Base-by-base conservation (phyloP, 495 filamentous ascomycete species). In the Penicillium riverlandense region DNA sequence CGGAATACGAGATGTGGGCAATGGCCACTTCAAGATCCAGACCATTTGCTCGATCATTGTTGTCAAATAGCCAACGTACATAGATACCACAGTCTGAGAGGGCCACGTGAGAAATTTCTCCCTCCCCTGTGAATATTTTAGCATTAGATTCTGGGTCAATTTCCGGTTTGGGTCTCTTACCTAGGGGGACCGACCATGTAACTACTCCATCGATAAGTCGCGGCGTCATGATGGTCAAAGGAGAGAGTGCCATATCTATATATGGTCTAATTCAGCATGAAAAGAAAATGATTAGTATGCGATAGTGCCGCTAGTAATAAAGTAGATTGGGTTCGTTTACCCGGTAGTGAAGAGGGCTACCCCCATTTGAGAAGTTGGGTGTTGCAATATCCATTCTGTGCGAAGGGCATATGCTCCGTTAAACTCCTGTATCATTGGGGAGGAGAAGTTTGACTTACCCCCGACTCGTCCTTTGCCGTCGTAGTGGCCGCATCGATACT, bases 1-100 rank as follows among this genome's bases (percentile, higher is more conserved):
- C 74, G 1, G 42, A 41, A 40, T 62, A 75, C 2, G 46, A 37
- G 39, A 79, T 55, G 35, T 77, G 67, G 10, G 61, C 75, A 33
- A 74, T 72, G 1, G 71, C 68, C 11, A 77, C 69, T 29, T 67
- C 57, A 8, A 81, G 67, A 39, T 80, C 59, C 50, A 80, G 48
- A 0, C 78, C 77, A 39, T 67, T 66, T 3, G 74, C 65, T 8
- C 57, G 50, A 8, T 70, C 57, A 0, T 61, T 62, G 54, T 79
- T 52, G 50, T 80, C 76, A 43, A 80, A 78, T 6, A 79, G 62
- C 77, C 77, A 82, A 12, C 66, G 61, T 4, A 72, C 70, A 53
- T 80, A 82, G 34, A 57, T 33, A 1, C 64, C 77, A 52, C 66
- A 69, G 54, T 82, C 78, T 15, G 76, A 71, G 1, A 80, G 69